Conservation (phyloP, 2,329 filamentous ascomycete species). For the Tolypocladium cylindrosporum region DNA sequence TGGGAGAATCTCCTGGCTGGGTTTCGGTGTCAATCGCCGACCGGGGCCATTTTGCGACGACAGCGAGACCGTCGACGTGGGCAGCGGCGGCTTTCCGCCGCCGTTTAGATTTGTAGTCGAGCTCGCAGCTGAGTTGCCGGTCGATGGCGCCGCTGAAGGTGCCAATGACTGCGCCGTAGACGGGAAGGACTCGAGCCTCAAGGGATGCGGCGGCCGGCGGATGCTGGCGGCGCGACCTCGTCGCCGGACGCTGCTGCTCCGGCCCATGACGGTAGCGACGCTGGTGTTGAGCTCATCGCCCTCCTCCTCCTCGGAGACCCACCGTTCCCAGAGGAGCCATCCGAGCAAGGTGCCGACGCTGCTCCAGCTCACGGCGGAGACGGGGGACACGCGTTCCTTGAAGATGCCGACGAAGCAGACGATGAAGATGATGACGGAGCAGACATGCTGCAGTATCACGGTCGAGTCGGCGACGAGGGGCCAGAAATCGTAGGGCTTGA, state of each 20-base stretch:
- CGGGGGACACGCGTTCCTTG: constrained; percentile 75
- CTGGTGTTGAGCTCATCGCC: constrained; percentile 26
- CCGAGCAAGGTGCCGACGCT: constrained; percentile 75
- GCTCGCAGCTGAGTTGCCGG: constrained; percentile 28
- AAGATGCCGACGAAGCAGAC: constrained; percentile 90
- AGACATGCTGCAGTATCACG: constrained; percentile 94
- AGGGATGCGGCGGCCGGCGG: constrained; percentile 20
- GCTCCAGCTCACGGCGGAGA: constrained; percentile 80
- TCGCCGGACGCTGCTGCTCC: constrained; percentile 23
- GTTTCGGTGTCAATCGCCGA: constrained; percentile 8
- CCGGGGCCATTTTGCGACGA: constrained; percentile 3
- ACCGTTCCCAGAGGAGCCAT: constrained; percentile 87
- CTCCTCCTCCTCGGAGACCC: constrained; percentile 61
- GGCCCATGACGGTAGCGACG: constrained; percentile 23
- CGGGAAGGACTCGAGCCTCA: constrained; percentile 16
- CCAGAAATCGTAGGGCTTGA: constrained; percentile 98
- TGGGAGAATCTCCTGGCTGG: constrained; percentile 19
- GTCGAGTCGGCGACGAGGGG: constrained; percentile 89
- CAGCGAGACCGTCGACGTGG: constrained; percentile 34
- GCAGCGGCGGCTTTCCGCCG: constrained; percentile 39
- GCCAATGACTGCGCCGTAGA: constrained; percentile 13
- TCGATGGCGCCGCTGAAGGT: constrained; percentile 12
- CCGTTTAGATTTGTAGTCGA: constrained; percentile 34
- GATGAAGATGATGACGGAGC: constrained; percentile 87
- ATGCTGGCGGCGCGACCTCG: constrained; percentile 26